Percentiles rank a stretch among this genome's conserved stretches.
These are phyloP conservation scores for Discostella stelligera DNA, from an alignment of 352 stramenopile species.

Conservation along the genomic window DNA sequence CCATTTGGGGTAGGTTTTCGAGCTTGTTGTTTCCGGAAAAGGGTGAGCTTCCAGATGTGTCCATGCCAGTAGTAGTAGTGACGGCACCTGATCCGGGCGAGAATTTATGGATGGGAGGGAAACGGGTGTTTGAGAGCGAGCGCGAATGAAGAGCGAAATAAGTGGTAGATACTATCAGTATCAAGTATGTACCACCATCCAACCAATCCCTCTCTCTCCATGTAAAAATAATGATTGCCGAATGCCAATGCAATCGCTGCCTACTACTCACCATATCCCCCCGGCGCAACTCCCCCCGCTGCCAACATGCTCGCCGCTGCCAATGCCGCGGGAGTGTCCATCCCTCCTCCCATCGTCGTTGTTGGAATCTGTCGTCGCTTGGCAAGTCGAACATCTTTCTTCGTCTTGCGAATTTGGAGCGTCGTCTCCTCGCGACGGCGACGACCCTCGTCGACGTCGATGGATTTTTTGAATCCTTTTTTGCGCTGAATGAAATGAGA, in stretches of 20 bases:
- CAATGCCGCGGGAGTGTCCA: constrained; percentile 63
- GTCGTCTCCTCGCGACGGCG: constrained; percentile 86
- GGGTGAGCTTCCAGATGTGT: not conserved
- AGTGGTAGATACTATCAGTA: too few species aligned
- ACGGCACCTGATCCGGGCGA: constrained; percentile 22
- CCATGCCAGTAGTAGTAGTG: constrained; percentile 22
- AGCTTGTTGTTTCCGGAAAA: constrained; percentile 78
- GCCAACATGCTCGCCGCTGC: constrained; percentile 72
- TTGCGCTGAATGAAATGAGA: constrained; percentile 67
- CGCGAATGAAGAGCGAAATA: not conserved
- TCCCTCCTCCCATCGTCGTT: constrained; percentile 6
- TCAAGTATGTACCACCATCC: too few species aligned
- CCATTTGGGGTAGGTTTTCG: constrained; percentile 92
- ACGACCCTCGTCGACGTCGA: constrained; percentile 85
- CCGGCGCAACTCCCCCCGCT: constrained; percentile 47
- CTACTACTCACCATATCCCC: constrained; percentile 29
- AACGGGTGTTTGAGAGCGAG: not conserved
- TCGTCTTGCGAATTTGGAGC: constrained; percentile 88
- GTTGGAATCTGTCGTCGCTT: constrained; percentile 82
- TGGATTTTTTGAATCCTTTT: constrained; percentile 86
- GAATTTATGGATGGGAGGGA: not conserved
- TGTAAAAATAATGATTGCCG: too few species aligned
- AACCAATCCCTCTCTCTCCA: too few species aligned
- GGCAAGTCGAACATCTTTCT: constrained; percentile 87
- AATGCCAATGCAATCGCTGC: not conserved